Base-by-base conservation (phyloP, 169 alveolate genomes). In the Babesia bigemina region DNA sequence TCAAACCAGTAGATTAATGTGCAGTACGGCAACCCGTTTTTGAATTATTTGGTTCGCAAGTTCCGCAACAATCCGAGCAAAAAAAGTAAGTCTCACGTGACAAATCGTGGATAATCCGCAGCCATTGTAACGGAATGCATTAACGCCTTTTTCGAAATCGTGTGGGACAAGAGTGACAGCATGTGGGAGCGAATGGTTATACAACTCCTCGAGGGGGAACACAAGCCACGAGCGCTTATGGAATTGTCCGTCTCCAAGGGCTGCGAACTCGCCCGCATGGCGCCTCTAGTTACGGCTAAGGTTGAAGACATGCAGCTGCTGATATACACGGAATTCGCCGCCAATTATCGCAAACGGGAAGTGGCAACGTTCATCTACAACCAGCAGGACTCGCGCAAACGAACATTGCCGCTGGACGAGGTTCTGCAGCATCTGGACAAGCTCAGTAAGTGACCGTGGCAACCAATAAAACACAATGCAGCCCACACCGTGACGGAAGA, bases 141-240 rank as follows among this genome's bases (percentile, higher is more conserved):
- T 4, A 55, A 55, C 70, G 83, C 88, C 21, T 81, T 75, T 58
- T 69, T 66, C 53, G 74, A 83, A 24, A 36, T 83, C 17, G 42
- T 75, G 19, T 83, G 90, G 90, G 90, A 83, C 75, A 83, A 83
- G 33, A 57, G 33, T 22, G 83, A 83, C n/a, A 36, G 22, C 47
- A 21, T 49, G 22, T 62, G 77, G 69, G 81, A 74, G 57, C 58
- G 55, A 24, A 13, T 65, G 58, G 53, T 66, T 4, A 28, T 75
- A 0, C 75, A 74, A 26, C 33, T 58, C 17, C 52, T 66, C n/a
- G 45, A 63, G 29, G 85, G 85, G 28, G 72, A 73, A 7, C n/a
- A 17, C 62, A 28, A 33, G 48, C 86, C 86, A 9, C 42, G 21
- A 14, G 45, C 74, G 21, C 57, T 75, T 17, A 61, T 66, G 58